Conservation (phyloP, 139 green algal genomes). For the Auxenochlorella pyrenoidosa region DNA sequence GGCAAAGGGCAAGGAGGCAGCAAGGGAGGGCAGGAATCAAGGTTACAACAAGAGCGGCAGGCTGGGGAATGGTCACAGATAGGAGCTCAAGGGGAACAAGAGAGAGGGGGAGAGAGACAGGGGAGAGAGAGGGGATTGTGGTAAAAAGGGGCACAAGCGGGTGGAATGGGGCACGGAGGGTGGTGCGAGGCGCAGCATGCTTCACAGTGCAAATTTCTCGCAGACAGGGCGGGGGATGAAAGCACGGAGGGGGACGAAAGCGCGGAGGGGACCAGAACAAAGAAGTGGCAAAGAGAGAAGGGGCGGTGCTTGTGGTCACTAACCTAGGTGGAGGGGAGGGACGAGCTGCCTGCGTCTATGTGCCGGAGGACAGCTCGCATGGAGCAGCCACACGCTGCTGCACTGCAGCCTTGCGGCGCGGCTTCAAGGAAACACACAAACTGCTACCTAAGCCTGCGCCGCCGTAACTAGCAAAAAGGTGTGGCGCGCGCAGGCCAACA, state of each 20-base stretch:
- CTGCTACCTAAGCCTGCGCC: conserved; percentile 5
- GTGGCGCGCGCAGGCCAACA: neutral
- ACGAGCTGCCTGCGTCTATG: neutral
- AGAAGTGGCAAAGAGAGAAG: neutral
- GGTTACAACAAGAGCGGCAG: no score
- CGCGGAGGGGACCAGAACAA: neutral
- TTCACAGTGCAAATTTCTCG: no score
- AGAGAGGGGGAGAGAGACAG: no score
- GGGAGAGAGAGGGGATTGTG: no score
- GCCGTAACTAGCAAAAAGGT: conserved; percentile 6
- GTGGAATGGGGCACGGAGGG: no score
- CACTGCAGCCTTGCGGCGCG: neutral
- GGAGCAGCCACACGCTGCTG: neutral
- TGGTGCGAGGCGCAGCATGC: no score
- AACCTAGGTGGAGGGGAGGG: neutral
- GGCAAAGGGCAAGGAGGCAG: no score
- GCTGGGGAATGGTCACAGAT: no score
- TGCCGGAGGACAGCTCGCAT: neutral
- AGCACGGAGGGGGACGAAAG: neutral
- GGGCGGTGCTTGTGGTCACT: neutral
- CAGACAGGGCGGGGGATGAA: neutral
- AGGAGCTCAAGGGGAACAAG: no score
- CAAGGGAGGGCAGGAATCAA: no score
- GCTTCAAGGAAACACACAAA: neutral
- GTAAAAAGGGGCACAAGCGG: no score